phyloP scores from a whole-genome alignment of 805 yeast genomes.

The Komagataella mondaviorum region DNA sequence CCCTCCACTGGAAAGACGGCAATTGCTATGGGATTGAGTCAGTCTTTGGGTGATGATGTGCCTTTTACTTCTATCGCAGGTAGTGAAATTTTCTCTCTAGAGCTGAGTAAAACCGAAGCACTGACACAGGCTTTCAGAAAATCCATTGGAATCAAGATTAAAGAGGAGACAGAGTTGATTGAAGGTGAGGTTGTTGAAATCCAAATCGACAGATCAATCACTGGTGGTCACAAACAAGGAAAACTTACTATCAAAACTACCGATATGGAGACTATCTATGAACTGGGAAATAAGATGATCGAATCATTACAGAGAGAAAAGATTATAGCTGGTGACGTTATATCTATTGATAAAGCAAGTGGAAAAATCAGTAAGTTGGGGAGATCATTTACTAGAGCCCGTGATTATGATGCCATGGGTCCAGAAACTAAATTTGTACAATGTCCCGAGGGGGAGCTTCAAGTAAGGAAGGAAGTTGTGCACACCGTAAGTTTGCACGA shows the following conservation, averaged over 20 bases:
- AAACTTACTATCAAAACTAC: conserved; percentile 94
- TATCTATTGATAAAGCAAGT: conserved; percentile 87
- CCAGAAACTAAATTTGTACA: conserved; percentile 97
- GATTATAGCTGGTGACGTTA: conserved; percentile 93
- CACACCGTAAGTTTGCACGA: conserved; percentile 98
- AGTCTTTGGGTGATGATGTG: conserved; percentile 60
- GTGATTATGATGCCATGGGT: conserved; percentile 98
- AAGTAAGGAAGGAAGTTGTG: conserved; percentile 86
- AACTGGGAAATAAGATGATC: conserved; percentile 87
- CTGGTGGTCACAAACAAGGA: conserved; percentile 98
- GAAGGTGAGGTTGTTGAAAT: conserved; percentile 99
- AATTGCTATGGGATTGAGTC: conserved; percentile 85
- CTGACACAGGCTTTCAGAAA: conserved; percentile 93
- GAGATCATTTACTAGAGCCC: conserved; percentile 87
- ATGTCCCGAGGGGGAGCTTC: conserved; percentile 98
- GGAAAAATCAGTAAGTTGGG: conserved; percentile 94
- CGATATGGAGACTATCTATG: conserved; percentile 97
- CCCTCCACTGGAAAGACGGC: conserved; percentile 99
- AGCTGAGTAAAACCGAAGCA: conserved; percentile 90
- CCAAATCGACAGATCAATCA: conserved; percentile 82
- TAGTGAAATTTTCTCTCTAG: conserved; percentile 84
- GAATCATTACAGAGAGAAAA: conserved; percentile 91
- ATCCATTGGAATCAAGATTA: conserved; percentile 89
- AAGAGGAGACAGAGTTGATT: conserved; percentile 92
- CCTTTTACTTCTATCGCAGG: conserved; percentile 96